A percentile compares a stretch with the other conserved stretches of the same genome.
Conservation (phyloP, 768 basidiomycete species). For the Lactarius pseudohatsudake region DNA sequence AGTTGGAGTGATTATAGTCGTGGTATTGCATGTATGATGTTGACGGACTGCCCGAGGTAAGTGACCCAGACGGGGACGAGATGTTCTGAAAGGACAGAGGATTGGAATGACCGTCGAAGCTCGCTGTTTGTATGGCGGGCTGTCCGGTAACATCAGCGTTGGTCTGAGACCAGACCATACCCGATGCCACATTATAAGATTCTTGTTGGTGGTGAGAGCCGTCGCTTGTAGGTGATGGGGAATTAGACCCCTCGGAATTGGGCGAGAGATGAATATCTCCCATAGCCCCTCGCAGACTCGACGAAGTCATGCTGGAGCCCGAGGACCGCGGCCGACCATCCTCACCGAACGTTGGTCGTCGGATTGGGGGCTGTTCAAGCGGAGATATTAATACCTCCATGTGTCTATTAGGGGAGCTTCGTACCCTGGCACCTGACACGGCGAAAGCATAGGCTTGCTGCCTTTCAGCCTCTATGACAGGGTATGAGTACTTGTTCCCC, state of each 20-base stretch:
- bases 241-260: constrained; percentile 35
- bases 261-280: constrained; percentile 49
- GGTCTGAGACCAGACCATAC: constrained; percentile 31
- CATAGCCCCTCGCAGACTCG: constrained; percentile 62
- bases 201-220: constrained; percentile 33
- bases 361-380: constrained; percentile 28
- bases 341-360: constrained; percentile 31
- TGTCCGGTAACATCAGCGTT: constrained; percentile 21
- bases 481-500: background rate
- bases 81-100: constrained; percentile 28
- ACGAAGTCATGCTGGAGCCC: constrained; percentile 46
- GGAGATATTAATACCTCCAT: constrained; percentile 33
- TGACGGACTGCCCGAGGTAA: constrained; percentile 25
- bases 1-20: constrained; percentile 28
- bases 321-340: constrained; percentile 37
- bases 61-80: constrained; percentile 24
- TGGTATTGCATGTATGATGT: constrained; percentile 29
- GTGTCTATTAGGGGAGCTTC: constrained; percentile 16
- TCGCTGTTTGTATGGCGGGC: constrained; percentile 18
- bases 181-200: constrained; percentile 29
- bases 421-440: constrained; percentile 32
- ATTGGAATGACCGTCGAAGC: constrained; percentile 24
- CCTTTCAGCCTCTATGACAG: constrained; percentile 20
- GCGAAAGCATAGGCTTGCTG: constrained; percentile 27
- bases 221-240: constrained; percentile 32